These are phyloP conservation scores for Aspergillus spinulosporus DNA, from an alignment of 2,329 filamentous ascomycete species.

Conservation along the genomic window DNA sequence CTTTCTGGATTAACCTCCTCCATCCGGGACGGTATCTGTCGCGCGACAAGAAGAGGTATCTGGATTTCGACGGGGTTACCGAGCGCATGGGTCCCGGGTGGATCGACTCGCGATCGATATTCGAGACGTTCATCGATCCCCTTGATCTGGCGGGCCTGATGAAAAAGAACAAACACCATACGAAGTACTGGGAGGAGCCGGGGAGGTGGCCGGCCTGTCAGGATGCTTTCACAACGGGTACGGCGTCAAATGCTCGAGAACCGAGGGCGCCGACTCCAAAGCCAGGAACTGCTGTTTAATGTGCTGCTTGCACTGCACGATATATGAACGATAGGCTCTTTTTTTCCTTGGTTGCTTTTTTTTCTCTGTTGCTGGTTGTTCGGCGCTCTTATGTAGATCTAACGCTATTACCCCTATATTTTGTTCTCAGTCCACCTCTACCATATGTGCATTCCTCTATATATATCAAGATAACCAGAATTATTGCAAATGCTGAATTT, in stretches of 20 bases:
- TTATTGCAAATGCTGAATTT: too few relatives aligned
- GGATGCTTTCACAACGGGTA: conserved; percentile 4
- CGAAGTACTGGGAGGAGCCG: conserved; percentile 7
- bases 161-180: conserved; percentile 12
- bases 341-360: too few relatives aligned
- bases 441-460: too few relatives aligned
- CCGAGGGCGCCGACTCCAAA: not conserved
- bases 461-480: too few relatives aligned
- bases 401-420: too few relatives aligned
- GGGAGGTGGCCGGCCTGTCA: conserved; percentile 7
- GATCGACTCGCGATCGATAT: conserved; percentile 5
- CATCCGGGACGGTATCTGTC: conserved; percentile 10
- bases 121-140: conserved; percentile 12
- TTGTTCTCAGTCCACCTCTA: too few relatives aligned
- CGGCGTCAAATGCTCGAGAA: conserved; percentile 9
- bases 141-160: conserved; percentile 7
- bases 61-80: conserved; percentile 8
- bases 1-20: conserved; percentile 11
- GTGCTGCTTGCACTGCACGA: not conserved
- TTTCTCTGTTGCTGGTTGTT: too few relatives aligned
- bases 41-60: conserved; percentile 8
- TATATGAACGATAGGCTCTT: not conserved
- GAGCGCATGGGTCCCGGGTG: conserved; percentile 14
- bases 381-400: too few relatives aligned
- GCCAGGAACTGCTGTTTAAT: conserved; percentile 1